Conservation (phyloP, 2,329 filamentous ascomycete species). For the Parafenestella ontariensis region DNA sequence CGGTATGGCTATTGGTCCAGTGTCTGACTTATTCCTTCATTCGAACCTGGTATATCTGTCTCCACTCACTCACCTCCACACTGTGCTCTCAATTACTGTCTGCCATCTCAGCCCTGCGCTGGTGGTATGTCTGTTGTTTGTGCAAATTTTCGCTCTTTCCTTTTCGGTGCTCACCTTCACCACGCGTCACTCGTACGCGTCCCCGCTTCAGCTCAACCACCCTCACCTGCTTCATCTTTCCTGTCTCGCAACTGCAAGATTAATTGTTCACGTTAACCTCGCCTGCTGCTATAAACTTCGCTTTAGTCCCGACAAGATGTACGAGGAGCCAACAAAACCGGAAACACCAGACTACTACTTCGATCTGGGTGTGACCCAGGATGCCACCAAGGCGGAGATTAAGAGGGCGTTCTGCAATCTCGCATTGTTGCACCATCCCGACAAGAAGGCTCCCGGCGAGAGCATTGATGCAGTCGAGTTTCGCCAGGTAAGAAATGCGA, state of each 20-base stretch:
- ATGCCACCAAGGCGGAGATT: neutral
- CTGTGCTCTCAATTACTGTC: too few relatives aligned
- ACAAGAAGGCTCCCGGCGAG: conserved; percentile 2
- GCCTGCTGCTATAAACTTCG: neutral
- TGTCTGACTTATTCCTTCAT: too few relatives aligned
- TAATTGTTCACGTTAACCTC: neutral
- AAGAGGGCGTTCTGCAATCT: conserved; percentile 1
- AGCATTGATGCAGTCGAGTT: conserved; percentile 1
- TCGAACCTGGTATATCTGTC: too few relatives aligned
- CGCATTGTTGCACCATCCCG: conserved; percentile 7
- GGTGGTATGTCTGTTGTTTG: neutral
- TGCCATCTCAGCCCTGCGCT: too few relatives aligned
- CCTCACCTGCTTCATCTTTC: too few relatives aligned
- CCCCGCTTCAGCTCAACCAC: neutral
- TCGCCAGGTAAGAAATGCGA: neutral
- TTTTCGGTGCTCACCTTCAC: neutral
- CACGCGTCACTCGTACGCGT: too few relatives aligned
- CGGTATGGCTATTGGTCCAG: too few relatives aligned
- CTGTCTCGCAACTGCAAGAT: too few relatives aligned
- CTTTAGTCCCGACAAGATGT: neutral
- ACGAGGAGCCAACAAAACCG: neutral
- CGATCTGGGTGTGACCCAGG: neutral
- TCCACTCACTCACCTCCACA: too few relatives aligned
- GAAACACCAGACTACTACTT: neutral
- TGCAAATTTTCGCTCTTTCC: too few relatives aligned